Conservation (phyloP, 352 stramenopile genomes). For the Globisporangium perplexum region DNA sequence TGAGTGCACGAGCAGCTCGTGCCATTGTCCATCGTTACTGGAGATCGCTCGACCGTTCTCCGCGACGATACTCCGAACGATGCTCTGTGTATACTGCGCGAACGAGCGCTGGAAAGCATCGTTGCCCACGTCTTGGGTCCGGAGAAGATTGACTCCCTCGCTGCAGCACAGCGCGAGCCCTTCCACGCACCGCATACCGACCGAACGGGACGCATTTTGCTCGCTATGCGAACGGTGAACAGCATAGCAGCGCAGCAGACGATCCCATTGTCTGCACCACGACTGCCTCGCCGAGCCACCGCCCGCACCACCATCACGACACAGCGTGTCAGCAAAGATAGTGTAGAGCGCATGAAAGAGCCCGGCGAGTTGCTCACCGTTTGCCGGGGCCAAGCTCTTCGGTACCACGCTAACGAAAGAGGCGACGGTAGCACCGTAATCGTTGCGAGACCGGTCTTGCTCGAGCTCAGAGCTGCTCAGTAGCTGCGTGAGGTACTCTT, state of each 20-base stretch:
- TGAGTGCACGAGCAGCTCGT: slow-evolving; percentile 11
- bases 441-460: background rate
- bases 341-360: slow-evolving; percentile 12
- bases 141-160: background rate
- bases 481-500: slow-evolving; percentile 8
- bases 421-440: background rate
- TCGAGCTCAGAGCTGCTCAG: slow-evolving; percentile 4
- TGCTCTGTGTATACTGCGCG: slow-evolving; percentile 17
- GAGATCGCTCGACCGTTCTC: slow-evolving; percentile 31
- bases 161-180: slow-evolving; percentile 2
- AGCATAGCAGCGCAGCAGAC: slow-evolving; percentile 3
- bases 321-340: slow-evolving; percentile 9
- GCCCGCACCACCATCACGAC: background rate
- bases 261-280: slow-evolving; percentile 9
- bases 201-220: background rate
- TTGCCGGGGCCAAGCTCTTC: background rate
- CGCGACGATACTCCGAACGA: slow-evolving; percentile 18
- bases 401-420: background rate
- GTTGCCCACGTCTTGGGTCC: background rate
- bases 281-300: background rate
- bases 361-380: slow-evolving; percentile 9
- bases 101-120: slow-evolving; percentile 22
- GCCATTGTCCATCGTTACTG: slow-evolving; percentile 14
- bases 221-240: background rate
- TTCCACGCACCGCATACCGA: slow-evolving; percentile 2